Percentiles rank a stretch among this genome's conserved stretches.
phyloP scores from a whole-genome alignment of 1,139 yeast species.

The Saccharomyces hybrid region DNA sequence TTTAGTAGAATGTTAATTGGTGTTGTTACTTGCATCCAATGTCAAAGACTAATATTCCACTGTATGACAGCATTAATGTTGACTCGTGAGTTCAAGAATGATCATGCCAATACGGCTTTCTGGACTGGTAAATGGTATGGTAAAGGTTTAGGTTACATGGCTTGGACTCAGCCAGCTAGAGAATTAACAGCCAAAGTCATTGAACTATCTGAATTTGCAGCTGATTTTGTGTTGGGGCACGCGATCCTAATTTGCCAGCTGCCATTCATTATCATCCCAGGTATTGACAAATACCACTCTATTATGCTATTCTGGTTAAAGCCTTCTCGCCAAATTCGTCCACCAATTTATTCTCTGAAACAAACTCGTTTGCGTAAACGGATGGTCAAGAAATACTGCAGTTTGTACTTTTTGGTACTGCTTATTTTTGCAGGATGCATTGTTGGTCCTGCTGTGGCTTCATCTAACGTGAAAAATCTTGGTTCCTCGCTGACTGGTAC shows the following conservation, averaged over 20 bases:
- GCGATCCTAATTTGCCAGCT: slow-evolving; percentile 77
- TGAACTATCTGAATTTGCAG: slow-evolving; percentile 93
- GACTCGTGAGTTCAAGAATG: slow-evolving; percentile 96
- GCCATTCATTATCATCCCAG: slow-evolving; percentile 79
- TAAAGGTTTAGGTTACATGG: slow-evolving; percentile 89
- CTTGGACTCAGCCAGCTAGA: slow-evolving; percentile 93
- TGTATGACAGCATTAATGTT: slow-evolving; percentile 67
- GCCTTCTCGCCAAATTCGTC: slow-evolving; percentile 96
- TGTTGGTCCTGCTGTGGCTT: slow-evolving; percentile 87
- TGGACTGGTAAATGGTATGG: slow-evolving; percentile 99
- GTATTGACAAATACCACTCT: slow-evolving; percentile 95
- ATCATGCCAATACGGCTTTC: slow-evolving; percentile 94
- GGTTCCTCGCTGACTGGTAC: slow-evolving; percentile 41
- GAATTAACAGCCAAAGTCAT: slow-evolving; percentile 91
- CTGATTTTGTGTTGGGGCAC: slow-evolving; percentile 92
- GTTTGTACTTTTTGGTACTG: slow-evolving; percentile 68
- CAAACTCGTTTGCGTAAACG: slow-evolving; percentile 97
- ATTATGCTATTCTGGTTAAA: slow-evolving; percentile 98
- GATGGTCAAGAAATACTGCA: slow-evolving; percentile 92
- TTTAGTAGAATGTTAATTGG: slow-evolving; percentile 86
- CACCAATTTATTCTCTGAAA: slow-evolving; percentile 94
- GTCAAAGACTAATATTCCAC: slow-evolving; percentile 85
- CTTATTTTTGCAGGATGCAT: slow-evolving; percentile 65
- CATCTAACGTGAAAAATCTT: slow-evolving; percentile 36
- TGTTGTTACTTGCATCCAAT: slow-evolving; percentile 71